These are phyloP conservation scores for Paramecium sonneborni DNA, from an alignment of 73 alveolate genomes.

Conservation along the genomic window DNA sequence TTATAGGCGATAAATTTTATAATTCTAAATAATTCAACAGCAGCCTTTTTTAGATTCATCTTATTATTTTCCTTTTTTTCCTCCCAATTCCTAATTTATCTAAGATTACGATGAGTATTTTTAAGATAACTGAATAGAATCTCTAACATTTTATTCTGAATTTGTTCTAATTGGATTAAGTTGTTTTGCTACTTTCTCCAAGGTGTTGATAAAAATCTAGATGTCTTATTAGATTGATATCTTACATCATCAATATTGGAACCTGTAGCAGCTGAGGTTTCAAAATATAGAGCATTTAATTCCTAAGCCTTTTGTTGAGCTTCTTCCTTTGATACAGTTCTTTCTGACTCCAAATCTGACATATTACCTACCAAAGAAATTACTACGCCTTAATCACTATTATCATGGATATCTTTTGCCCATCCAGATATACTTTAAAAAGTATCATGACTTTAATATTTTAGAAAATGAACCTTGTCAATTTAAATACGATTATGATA, in stretches of 20 bases:
- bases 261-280: constrained; percentile 64
- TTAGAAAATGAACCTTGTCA: constrained; percentile 73
- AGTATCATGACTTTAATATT: constrained; percentile 83
- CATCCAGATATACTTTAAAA: constrained; percentile 80
- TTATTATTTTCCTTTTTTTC: not conserved
- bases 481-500: constrained; percentile 90
- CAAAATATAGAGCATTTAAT: constrained; percentile 26
- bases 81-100: not conserved
- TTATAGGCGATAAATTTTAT: not conserved
- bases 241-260: constrained; percentile 30
- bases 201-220: not conserved
- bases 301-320: constrained; percentile 39
- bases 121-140: not conserved
- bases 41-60: not conserved
- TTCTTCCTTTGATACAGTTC: constrained; percentile 39
- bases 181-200: not conserved
- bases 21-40: not conserved
- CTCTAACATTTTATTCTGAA: constrained; percentile 11
- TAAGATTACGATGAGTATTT: not conserved
- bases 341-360: constrained; percentile 75
- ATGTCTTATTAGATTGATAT: not conserved
- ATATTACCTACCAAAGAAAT: constrained; percentile 91
- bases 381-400: constrained; percentile 83
- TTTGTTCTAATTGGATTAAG: not conserved
- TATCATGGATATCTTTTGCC: constrained; percentile 86